phyloP scores from a whole-genome alignment of 441 rosid species.

The Erysimum pusillum region DNA sequence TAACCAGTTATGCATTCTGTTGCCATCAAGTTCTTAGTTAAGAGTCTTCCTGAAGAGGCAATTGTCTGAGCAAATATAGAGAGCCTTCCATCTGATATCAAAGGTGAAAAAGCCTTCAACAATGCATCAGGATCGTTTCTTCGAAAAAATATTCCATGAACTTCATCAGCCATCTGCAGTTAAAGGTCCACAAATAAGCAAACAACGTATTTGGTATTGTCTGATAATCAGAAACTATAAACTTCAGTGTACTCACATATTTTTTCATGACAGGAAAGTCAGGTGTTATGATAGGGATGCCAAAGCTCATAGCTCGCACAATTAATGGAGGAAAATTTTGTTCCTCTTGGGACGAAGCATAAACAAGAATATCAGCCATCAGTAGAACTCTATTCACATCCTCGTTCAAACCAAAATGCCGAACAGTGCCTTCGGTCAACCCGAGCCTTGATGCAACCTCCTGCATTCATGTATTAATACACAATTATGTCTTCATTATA shows the following conservation, averaged over 20 bases:
- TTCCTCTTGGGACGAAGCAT: constrained; percentile 96
- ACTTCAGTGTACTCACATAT: constrained; percentile 65
- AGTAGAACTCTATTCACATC: constrained; percentile 77
- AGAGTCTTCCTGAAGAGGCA: constrained; percentile 83
- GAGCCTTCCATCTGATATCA: constrained; percentile 81
- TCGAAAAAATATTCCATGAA: constrained; percentile 72
- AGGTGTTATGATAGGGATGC: constrained; percentile 79
- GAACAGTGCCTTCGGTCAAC: constrained; percentile 69
- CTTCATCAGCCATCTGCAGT: constrained; percentile 77
- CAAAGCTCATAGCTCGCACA: constrained; percentile 93
- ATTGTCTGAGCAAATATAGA: constrained; percentile 76
- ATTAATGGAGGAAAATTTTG: constrained; percentile 89
- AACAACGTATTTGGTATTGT: constrained; percentile 22
- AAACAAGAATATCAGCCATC: constrained; percentile 91
- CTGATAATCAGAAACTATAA: constrained; percentile 35
- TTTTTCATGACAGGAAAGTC: constrained; percentile 81
- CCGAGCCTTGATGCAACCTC: constrained; percentile 85
- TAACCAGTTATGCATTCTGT: constrained; percentile 80
- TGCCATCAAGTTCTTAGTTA: constrained; percentile 85
- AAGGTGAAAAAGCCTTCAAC: constrained; percentile 75
- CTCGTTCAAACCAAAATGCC: constrained; percentile 79
- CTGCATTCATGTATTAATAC: constrained; percentile 54
- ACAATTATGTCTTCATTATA: constrained; percentile 17
- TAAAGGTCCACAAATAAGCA: constrained; percentile 37
- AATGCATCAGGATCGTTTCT: constrained; percentile 78